Evolutionary conservation across 106 monocot species (phyloP).

Genomic region (Dendrobium chrysotoxum): DNA sequence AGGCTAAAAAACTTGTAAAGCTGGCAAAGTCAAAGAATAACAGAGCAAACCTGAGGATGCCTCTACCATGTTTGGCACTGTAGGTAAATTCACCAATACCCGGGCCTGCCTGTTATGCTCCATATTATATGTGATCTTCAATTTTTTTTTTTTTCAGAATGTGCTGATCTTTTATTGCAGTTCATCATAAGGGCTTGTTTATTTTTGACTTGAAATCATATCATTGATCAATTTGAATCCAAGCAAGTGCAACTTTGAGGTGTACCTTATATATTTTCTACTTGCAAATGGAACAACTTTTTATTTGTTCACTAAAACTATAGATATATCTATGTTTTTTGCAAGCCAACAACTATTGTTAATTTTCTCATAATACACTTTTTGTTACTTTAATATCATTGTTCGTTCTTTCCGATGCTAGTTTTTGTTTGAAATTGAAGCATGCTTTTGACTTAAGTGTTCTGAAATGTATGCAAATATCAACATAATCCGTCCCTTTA

Average conservation of each 20-base stretch:
- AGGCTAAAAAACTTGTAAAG: constrained; percentile 8
- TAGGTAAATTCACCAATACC: not conserved
- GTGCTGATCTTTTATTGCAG: not conserved
- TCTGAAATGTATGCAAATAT: not conserved
- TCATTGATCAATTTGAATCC: not conserved
- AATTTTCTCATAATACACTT: not conserved
- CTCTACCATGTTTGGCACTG: not conserved
- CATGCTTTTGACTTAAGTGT: not conserved
- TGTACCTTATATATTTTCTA: not conserved
- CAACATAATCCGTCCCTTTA: too few relatives aligned
- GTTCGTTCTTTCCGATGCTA: not conserved
- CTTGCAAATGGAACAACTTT: not conserved
- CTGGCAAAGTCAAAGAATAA: not conserved
- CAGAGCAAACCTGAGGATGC: constrained; percentile 1
- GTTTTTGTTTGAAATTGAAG: not conserved
- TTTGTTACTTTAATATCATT: not conserved
- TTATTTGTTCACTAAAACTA: not conserved
- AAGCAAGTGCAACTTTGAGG: not conserved
- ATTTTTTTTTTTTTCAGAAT: not conserved
- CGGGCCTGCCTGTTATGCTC: not conserved
- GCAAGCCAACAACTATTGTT: too few relatives aligned
- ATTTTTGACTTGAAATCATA: not conserved
- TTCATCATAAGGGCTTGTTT: not conserved
- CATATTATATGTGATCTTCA: not conserved
- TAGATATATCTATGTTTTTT: not conserved